Percentiles rank a stretch among this genome's conserved stretches.
Conservation (phyloP, 2,329 filamentous ascomycete species). For the Rhynchosporium graminicola region DNA sequence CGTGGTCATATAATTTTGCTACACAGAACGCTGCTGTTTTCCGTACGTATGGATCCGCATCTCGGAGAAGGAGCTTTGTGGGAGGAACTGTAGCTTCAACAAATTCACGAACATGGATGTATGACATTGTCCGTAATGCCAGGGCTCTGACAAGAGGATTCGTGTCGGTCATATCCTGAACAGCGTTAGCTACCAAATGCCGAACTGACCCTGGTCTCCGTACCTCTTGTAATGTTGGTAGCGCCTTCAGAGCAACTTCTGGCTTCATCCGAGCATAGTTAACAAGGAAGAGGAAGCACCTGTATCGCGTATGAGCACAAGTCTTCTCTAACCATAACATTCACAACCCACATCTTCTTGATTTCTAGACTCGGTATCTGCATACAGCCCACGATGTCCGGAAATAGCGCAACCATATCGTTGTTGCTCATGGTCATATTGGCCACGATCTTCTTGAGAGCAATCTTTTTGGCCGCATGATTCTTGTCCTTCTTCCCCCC, state of each 20-base stretch:
- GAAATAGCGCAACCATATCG: slow-evolving; percentile 96
- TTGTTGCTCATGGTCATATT: slow-evolving; percentile 99
- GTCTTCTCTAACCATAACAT: background rate
- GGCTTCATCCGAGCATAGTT: slow-evolving; percentile 96
- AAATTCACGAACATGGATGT: slow-evolving; percentile 94
- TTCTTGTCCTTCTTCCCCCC: slow-evolving; percentile 99
- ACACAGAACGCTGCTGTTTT: slow-evolving; percentile 97
- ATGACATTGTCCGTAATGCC: slow-evolving; percentile 92
- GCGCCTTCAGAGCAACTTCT: slow-evolving; percentile 88
- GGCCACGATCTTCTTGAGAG: slow-evolving; percentile 98
- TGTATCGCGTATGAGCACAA: slow-evolving; percentile 44
- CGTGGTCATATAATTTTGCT: slow-evolving; percentile 96
- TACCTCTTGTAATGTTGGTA: slow-evolving; percentile 82
- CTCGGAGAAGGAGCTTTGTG: slow-evolving; percentile 79
- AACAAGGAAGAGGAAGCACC: slow-evolving; percentile 96
- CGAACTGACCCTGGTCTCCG: slow-evolving; percentile 33
- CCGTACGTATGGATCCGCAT: slow-evolving; percentile 91
- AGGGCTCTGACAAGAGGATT: slow-evolving; percentile 93
- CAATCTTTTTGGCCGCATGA: slow-evolving; percentile 91
- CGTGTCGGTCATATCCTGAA: slow-evolving; percentile 85
- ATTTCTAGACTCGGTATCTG: slow-evolving; percentile 91
- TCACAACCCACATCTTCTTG: slow-evolving; percentile 86
- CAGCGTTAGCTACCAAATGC: background rate
- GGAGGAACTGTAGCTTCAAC: slow-evolving; percentile 87
- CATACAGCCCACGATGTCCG: slow-evolving; percentile 95